A percentile compares a stretch with the other conserved stretches of the same genome.
Evolutionary conservation across 1,284 basidiomycete species (phyloP).

Genomic region (Cutaneotrichosporon dermatis): DNA sequence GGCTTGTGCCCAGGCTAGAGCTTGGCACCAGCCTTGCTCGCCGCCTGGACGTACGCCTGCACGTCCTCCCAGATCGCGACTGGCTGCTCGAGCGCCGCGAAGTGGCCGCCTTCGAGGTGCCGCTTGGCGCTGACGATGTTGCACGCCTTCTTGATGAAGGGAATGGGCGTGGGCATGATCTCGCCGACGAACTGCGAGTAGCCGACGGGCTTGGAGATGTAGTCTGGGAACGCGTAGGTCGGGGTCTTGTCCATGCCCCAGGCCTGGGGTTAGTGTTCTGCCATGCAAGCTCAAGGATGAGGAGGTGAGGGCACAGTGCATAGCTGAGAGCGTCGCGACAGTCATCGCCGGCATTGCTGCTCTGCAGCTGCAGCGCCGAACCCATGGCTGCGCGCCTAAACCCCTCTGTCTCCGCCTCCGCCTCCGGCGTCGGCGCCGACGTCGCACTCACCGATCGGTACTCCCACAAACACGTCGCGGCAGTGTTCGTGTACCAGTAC

Average conservation of each 20-base stretch:
- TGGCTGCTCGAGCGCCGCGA: constrained; percentile 51
- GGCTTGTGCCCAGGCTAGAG: neutral
- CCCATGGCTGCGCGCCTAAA: too few relatives aligned
- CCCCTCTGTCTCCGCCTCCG: neutral
- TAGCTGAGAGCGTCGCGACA: too few relatives aligned
- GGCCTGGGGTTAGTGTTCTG: too few relatives aligned
- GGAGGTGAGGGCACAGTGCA: constrained; percentile 11
- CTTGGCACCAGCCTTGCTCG: constrained; percentile 18
- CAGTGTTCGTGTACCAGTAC: constrained; percentile 50
- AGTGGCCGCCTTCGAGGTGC: constrained; percentile 47
- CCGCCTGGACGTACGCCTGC: constrained; percentile 36
- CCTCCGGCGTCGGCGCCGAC: too few relatives aligned
- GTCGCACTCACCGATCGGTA: constrained; percentile 45
- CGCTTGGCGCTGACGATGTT: constrained; percentile 43
- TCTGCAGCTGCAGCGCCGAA: too few relatives aligned
- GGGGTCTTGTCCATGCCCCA: constrained; percentile 17
- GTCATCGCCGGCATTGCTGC: too few relatives aligned
- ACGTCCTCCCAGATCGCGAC: constrained; percentile 42
- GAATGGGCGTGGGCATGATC: constrained; percentile 44
- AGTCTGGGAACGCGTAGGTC: constrained; percentile 19
- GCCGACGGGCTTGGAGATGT: constrained; percentile 45
- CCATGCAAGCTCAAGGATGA: too few relatives aligned
- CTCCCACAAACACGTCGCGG: constrained; percentile 48
- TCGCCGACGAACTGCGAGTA: constrained; percentile 48
- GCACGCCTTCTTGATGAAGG: constrained; percentile 40